Base-by-base conservation (phyloP, 2,329 filamentous ascomycete genomes). In the Thielaviopsis ethacetica region DNA sequence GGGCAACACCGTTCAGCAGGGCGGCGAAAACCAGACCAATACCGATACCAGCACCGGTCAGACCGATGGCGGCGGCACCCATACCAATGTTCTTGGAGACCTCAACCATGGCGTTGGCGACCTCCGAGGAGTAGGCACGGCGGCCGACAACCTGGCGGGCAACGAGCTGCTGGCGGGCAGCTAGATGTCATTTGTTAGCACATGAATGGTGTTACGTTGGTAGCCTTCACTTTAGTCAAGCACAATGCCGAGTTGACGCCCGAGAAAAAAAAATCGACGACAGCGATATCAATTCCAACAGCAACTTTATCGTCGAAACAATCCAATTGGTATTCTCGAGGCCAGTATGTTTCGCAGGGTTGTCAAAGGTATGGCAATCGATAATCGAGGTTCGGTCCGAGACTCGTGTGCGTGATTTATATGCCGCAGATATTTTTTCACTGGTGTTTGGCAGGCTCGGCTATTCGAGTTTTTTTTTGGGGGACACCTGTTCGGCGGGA, bases 11-110 rank as follows among this genome's bases (percentile, higher is more conserved):
- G 76, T 87, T 84, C 72, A 94, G 81, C 73, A 94, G 87, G 71
- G 87, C 84, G 72, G 86, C 88, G 83, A 94, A 94, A 73, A 94
- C 88, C 72, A 91, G 84, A 81, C 88, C 88, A 77, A 93, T 94
- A 88, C 88, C 88, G 75, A 93, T 88, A 89, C 88, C 86, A 72
- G 87, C 86, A 85, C 86, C 86, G 72, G 86, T 88, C 71, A 94
- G 86, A 86, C 88, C 88, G 72, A 94, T 90, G 79, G 88, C 88
- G 71, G 88, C 88, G 68, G 84, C 79, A 76, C 86, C 86, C 86
- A 90, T 90, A 82, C 86, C 86, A 71, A 90, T 74, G 84, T 90
- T 90, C 83, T 89, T 86, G 76, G 86, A 90, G 77, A 88, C 86
- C 81, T 90, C 85, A 73, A 91, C 86, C 79, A 91, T 85, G 75